These are phyloP conservation scores for Prunus davidiana DNA, from an alignment of 306 rosid species.

Conservation along the genomic window DNA sequence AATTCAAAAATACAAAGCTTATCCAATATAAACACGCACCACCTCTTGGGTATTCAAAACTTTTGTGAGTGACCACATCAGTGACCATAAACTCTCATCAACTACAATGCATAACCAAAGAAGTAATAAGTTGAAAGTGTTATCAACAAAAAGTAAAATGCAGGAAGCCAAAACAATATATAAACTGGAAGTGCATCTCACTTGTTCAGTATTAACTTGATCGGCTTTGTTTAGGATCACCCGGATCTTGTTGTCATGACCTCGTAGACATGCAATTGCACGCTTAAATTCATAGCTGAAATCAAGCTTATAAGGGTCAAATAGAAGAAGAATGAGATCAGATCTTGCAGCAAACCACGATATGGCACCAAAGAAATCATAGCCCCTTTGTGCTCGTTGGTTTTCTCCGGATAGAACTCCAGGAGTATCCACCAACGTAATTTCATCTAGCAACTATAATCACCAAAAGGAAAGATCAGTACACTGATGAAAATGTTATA, in stretches of 20 bases:
- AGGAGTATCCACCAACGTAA: slow-evolving; percentile 91
- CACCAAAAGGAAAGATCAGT: slow-evolving; percentile 1
- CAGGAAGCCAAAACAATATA: background rate
- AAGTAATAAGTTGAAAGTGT: background rate
- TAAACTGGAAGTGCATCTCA: slow-evolving; percentile 23
- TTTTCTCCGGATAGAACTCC: slow-evolving; percentile 96
- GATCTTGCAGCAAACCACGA: slow-evolving; percentile 98
- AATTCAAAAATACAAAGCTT: no score
- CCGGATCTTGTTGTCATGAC: slow-evolving; percentile 90
- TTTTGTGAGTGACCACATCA: slow-evolving; percentile 97
- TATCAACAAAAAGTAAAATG: background rate
- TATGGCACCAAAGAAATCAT: slow-evolving; percentile 90
- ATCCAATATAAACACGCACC: slow-evolving; percentile 37
- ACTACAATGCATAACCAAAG: slow-evolving; percentile 29
- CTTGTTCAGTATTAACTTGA: slow-evolving; percentile 96
- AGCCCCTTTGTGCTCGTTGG: slow-evolving; percentile 91
- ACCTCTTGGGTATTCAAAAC: slow-evolving; percentile 89
- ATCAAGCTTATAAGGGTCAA: slow-evolving; percentile 92
- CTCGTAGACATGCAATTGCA: slow-evolving; percentile 71
- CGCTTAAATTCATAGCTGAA: slow-evolving; percentile 91
- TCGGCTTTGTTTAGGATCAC: slow-evolving; percentile 92
- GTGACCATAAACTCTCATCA: slow-evolving; percentile 95
- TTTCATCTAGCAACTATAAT: slow-evolving; percentile 66
- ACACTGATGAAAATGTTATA: background rate
- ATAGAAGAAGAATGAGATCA: slow-evolving; percentile 84